Percentiles rank a stretch among this genome's conserved stretches.
Conservation (phyloP, 179 eudicot genomes). For the Corrigiola litoralis region DNA sequence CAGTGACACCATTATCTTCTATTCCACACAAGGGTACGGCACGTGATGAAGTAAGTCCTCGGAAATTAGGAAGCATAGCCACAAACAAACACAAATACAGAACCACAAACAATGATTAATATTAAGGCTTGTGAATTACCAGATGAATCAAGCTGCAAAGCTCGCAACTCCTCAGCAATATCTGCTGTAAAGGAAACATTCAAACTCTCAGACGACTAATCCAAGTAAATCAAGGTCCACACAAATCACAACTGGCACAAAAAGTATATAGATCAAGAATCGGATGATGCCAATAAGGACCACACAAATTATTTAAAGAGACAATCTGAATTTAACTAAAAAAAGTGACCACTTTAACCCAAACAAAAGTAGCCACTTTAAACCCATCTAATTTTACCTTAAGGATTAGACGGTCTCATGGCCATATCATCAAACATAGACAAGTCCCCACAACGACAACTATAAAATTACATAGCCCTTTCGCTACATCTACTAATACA, state of each 20-base stretch:
- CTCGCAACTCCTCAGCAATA: slow-evolving; percentile 75
- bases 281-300: background rate
- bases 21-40: slow-evolving; percentile 10
- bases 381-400: too few relatives aligned
- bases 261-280: background rate
- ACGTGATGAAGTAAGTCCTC: background rate
- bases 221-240: background rate
- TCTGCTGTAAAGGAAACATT: slow-evolving; percentile 26
- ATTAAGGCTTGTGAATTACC: slow-evolving; percentile 35
- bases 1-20: slow-evolving; percentile 36
- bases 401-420: too few relatives aligned
- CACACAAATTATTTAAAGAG: too few relatives aligned
- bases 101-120: background rate
- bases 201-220: background rate
- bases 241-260: background rate
- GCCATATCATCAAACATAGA: too few relatives aligned
- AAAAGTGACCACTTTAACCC: too few relatives aligned
- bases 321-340: too few relatives aligned
- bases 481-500: too few relatives aligned
- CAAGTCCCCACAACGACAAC: too few relatives aligned
- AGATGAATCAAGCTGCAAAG: slow-evolving; percentile 86
- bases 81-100: background rate
- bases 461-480: too few relatives aligned
- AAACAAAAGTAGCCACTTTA: too few relatives aligned
- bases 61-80: background rate